phyloP scores from a whole-genome alignment of 371 early-diverging fungal genomes.

The Batrachochytrium dendrobatidis region DNA sequence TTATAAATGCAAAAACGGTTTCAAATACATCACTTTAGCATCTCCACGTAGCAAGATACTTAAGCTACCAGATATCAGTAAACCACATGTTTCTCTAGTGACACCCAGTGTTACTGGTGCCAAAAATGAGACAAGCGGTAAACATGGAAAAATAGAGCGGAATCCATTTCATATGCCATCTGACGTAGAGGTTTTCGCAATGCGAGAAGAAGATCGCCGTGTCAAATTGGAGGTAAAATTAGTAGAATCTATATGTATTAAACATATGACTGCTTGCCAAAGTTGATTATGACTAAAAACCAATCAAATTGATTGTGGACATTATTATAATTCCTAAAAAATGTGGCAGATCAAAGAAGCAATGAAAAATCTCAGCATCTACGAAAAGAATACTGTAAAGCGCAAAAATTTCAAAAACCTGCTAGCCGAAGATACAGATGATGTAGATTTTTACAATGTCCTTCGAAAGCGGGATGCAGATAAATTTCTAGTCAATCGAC shows the following conservation, averaged over 20 bases:
- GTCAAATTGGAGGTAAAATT: conserved; percentile 27
- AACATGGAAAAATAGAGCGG: conserved; percentile 5
- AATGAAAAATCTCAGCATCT: conserved; percentile 26
- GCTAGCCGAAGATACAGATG: conserved; percentile 37
- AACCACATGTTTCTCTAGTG: background rate
- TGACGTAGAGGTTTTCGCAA: conserved; percentile 37
- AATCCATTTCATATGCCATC: conserved; percentile 41
- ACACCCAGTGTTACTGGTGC: background rate
- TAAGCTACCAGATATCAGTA: conserved; percentile 34
- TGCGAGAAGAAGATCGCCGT: conserved; percentile 35
- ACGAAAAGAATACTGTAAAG: conserved; percentile 32
- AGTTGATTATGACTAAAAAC: background rate
- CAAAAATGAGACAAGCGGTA: background rate
- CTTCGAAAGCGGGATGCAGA: conserved; percentile 34
- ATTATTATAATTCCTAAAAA: too few relatives aligned
- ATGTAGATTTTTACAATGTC: conserved; percentile 32
- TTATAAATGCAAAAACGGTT: too few relatives aligned
- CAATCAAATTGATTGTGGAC: background rate
- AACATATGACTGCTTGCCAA: background rate
- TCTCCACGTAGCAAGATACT: conserved; percentile 32
- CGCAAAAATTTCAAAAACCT: conserved; percentile 36
- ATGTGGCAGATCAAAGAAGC: conserved; percentile 33
- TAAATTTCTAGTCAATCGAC: conserved; percentile 30
- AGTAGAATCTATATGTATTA: background rate
- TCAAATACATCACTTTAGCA: too few relatives aligned